Percentiles rank a stretch among this genome's conserved stretches.
Evolutionary conservation across 2,329 filamentous ascomycete genomes (phyloP).

Genomic region (Davidsoniella virescens): DNA sequence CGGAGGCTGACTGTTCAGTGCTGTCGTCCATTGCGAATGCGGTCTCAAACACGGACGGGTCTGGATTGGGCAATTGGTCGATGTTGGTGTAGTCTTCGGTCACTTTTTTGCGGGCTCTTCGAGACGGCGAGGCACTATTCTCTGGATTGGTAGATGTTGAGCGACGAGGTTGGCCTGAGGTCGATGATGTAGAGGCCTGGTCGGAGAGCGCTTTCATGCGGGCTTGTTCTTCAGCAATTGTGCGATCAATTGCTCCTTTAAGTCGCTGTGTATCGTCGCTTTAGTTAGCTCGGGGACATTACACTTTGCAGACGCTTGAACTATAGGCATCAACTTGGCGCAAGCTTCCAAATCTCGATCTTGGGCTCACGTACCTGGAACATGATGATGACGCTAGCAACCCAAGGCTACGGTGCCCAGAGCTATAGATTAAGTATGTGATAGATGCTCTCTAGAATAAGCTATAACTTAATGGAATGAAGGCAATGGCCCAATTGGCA

Average conservation of each 20-base stretch:
- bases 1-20: slow-evolving; percentile 32
- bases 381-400: too few relatives aligned
- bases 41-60: slow-evolving; percentile 75
- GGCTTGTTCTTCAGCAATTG: slow-evolving; percentile 82
- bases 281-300: too few relatives aligned
- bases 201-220: slow-evolving; percentile 45
- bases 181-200: slow-evolving; percentile 24
- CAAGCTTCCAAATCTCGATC: too few relatives aligned
- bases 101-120: slow-evolving; percentile 20
- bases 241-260: slow-evolving; percentile 69
- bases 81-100: slow-evolving; percentile 19
- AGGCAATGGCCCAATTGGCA: too few relatives aligned
- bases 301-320: too few relatives aligned
- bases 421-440: too few relatives aligned
- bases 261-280: slow-evolving; percentile 40
- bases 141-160: slow-evolving; percentile 15
- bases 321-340: too few relatives aligned
- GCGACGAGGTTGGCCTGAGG: slow-evolving; percentile 26
- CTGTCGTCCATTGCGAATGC: slow-evolving; percentile 67
- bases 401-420: too few relatives aligned
- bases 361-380: too few relatives aligned
- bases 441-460: too few relatives aligned
- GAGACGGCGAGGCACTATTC: slow-evolving; percentile 10
- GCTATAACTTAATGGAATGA: too few relatives aligned
- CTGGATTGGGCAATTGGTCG: slow-evolving; percentile 39